phyloP scores from a whole-genome alignment of 2,329 filamentous ascomycete species.

The Colletotrichum chlorophyti region DNA sequence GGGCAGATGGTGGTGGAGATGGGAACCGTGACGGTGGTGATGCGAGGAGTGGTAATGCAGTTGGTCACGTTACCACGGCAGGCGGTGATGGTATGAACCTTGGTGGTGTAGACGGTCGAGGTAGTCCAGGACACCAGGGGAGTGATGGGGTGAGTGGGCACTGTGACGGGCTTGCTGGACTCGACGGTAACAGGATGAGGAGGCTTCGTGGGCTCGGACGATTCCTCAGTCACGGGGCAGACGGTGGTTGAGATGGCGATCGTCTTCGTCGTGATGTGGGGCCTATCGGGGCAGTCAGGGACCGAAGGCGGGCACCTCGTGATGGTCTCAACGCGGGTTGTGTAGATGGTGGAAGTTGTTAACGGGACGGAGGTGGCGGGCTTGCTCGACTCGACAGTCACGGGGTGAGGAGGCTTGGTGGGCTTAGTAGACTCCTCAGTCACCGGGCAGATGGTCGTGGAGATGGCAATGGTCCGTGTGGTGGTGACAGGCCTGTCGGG shows the following conservation, averaged over 20 bases:
- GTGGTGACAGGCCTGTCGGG: constrained; percentile 41
- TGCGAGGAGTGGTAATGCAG: constrained; percentile 33
- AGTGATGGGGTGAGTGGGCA: not conserved
- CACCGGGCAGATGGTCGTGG: constrained; percentile 53
- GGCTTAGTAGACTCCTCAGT: constrained; percentile 9
- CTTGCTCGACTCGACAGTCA: constrained; percentile 28
- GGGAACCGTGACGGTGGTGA: constrained; percentile 45
- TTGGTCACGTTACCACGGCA: constrained; percentile 19
- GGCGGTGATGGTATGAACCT: constrained; percentile 24
- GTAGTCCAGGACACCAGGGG: constrained; percentile 5
- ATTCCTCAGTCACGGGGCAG: constrained; percentile 35
- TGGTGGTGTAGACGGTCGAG: constrained; percentile 31
- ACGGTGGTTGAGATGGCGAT: constrained; percentile 47
- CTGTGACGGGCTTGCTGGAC: not conserved
- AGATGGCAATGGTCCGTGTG: constrained; percentile 41
- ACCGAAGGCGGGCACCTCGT: constrained; percentile 24
- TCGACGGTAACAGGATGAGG: too few species aligned
- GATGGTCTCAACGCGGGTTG: constrained; percentile 27
- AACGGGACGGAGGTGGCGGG: constrained; percentile 18
- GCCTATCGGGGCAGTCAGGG: constrained; percentile 21
- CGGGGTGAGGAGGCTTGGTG: constrained; percentile 51
- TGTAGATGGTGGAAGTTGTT: constrained; percentile 31
- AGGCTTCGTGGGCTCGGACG: not conserved
- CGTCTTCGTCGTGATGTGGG: constrained; percentile 47
- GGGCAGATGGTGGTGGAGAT: constrained; percentile 49